phyloP scores from a whole-genome alignment of 768 basidiomycete genomes.

The Psilocybe tampanensis region DNA sequence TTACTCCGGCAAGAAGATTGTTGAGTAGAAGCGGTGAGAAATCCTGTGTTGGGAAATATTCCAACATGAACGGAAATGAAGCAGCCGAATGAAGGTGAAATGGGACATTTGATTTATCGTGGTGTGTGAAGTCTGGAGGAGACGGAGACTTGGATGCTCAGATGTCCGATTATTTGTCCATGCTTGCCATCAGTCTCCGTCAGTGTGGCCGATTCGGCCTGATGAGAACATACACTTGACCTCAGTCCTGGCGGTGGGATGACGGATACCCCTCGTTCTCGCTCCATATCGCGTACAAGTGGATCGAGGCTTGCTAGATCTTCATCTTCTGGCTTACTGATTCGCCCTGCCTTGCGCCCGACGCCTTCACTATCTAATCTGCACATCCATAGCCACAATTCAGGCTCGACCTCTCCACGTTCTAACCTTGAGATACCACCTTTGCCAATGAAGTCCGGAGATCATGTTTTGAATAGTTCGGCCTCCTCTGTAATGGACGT shows the following conservation, averaged over 20 bases:
- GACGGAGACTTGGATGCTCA: too few species aligned
- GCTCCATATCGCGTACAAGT: conserved; percentile 30
- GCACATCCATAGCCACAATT: conserved; percentile 54
- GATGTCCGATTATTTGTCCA: not conserved
- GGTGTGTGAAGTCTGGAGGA: too few species aligned
- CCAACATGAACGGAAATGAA: too few species aligned
- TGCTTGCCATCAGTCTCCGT: not conserved
- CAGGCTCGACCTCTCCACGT: conserved; percentile 25
- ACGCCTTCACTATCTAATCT: conserved; percentile 60
- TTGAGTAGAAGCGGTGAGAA: too few species aligned
- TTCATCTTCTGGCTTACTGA: conserved; percentile 55
- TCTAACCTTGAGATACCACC: conserved; percentile 31
- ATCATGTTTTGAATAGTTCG: conserved; percentile 56
- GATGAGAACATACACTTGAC: not conserved
- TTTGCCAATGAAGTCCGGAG: conserved; percentile 22
- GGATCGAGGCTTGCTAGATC: conserved; percentile 30
- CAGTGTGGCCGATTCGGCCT: not conserved
- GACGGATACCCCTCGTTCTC: conserved; percentile 34
- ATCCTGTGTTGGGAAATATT: too few species aligned
- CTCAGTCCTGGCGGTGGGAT: conserved; percentile 11
- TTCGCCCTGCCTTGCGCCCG: conserved; percentile 53
- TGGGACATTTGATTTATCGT: too few species aligned
- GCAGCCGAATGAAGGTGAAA: too few species aligned
- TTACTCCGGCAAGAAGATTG: too few species aligned
- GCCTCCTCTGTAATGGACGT: conserved; percentile 73